Evolutionary conservation across 345 rosid genomes (phyloP).

Genomic region (Corymbia maculata): DNA sequence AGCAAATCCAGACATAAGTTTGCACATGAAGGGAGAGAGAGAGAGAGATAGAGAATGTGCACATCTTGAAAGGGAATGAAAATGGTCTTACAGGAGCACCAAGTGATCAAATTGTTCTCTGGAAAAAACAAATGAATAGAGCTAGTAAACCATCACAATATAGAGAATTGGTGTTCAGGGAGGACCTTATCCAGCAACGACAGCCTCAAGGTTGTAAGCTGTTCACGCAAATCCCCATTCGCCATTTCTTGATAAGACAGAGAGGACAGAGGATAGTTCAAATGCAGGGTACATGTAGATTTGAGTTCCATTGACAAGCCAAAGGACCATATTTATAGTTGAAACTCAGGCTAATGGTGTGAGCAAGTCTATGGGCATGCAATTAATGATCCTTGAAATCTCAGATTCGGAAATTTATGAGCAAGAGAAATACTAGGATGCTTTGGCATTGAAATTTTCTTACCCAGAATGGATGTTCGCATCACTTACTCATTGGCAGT

Average conservation of each 20-base stretch:
- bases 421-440: neutral
- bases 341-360: neutral
- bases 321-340: neutral
- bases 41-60: neutral
- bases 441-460: neutral
- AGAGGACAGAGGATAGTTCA: neutral
- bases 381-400: neutral
- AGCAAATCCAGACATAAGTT: neutral
- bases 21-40: neutral
- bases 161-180: neutral
- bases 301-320: neutral
- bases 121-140: neutral
- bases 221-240: neutral
- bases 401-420: neutral
- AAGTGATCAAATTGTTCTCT: neutral
- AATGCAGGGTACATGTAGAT: neutral
- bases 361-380: neutral
- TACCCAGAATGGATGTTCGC: neutral
- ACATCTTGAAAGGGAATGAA: neutral
- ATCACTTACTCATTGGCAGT: neutral
- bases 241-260: neutral
- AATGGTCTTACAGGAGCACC: neutral
- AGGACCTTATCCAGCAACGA: constrained; percentile 21
- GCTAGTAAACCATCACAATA: neutral
- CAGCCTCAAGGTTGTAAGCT: constrained; percentile 3